These are phyloP conservation scores for Mycena citricolor DNA, from an alignment of 1,284 basidiomycete species.

Conservation along the genomic window DNA sequence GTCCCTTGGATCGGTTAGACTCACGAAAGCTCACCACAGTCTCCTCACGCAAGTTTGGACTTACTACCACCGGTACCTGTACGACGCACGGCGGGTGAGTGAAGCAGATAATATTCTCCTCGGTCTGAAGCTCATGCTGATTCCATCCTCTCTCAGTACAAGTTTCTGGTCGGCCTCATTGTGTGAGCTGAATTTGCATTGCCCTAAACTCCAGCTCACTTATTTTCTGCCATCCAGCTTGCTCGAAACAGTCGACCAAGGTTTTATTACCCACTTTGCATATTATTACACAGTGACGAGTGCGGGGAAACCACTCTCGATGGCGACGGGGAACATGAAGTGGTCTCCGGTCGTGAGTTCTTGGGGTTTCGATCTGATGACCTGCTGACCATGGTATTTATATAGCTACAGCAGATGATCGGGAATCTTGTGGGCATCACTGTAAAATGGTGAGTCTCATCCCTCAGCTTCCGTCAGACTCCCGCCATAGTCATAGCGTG, in stretches of 20 bases:
- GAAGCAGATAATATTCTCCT: neutral
- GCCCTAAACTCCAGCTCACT: slow-evolving; percentile 39
- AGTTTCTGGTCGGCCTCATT: slow-evolving; percentile 47
- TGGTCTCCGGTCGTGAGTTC: slow-evolving; percentile 48
- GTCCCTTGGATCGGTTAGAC: neutral
- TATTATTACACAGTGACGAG: slow-evolving; percentile 59
- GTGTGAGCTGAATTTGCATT: slow-evolving; percentile 1
- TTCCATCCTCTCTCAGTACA: slow-evolving; percentile 46
- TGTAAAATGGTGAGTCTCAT: slow-evolving; percentile 56
- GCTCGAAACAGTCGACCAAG: slow-evolving; percentile 55
- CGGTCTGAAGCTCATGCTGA: neutral
- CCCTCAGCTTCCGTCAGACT: neutral
- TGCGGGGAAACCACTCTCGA: slow-evolving; percentile 41
- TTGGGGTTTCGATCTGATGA: no score
- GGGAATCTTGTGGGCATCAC: slow-evolving; percentile 44
- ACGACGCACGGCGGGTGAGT: slow-evolving; percentile 38
- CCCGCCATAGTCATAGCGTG: slow-evolving; percentile 32
- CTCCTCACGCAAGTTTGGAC: slow-evolving; percentile 54
- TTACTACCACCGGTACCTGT: slow-evolving; percentile 58
- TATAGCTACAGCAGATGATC: slow-evolving; percentile 47
- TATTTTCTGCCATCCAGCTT: slow-evolving; percentile 36
- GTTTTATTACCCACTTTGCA: slow-evolving; percentile 53
- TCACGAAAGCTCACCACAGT: neutral
- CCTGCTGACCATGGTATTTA: no score
- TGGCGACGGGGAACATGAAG: slow-evolving; percentile 41